Evolutionary conservation across 108 stramenopile species (phyloP).

Genomic region (Skeletonema marinoi): DNA sequence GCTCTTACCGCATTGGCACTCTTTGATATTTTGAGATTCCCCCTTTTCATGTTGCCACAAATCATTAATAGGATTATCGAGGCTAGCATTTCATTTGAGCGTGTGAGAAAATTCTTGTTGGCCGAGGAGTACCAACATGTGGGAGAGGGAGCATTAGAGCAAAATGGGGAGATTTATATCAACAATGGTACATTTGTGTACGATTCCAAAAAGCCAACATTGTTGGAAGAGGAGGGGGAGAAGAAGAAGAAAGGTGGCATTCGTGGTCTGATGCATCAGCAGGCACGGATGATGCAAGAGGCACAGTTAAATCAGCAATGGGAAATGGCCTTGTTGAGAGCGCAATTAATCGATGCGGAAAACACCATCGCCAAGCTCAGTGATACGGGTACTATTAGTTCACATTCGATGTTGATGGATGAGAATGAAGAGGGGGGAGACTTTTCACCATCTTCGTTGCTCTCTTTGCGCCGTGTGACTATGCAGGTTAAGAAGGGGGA

Average conservation of each 20-base stretch:
- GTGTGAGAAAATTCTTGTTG: conserved; percentile 81
- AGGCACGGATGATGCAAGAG: conserved; percentile 31
- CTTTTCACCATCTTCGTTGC: conserved; percentile 40
- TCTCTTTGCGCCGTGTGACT: conserved; percentile 63
- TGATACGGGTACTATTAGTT: conserved; percentile 15
- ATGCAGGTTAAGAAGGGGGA: conserved; percentile 70
- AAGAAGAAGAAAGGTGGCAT: conserved; percentile 15
- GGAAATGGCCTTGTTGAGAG: conserved; percentile 61
- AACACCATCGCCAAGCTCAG: conserved; percentile 49
- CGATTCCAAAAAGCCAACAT: conserved; percentile 48
- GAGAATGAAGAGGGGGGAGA: conserved; percentile 19
- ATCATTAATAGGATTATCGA: conserved; percentile 95
- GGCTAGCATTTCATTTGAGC: conserved; percentile 81
- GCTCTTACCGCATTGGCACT: conserved; percentile 89
- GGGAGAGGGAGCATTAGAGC: conserved; percentile 44
- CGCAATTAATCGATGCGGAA: conserved; percentile 76
- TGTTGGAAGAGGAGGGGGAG: conserved; percentile 13
- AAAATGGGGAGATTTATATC: conserved; percentile 51
- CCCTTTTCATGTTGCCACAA: conserved; percentile 91
- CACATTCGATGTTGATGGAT: background rate
- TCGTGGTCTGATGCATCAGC: conserved; percentile 26
- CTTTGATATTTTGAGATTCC: conserved; percentile 94
- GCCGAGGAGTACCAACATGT: conserved; percentile 65
- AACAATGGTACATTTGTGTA: conserved; percentile 68
- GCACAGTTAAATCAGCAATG: conserved; percentile 27